phyloP scores from a whole-genome alignment of 257 asterid genomes.

The Fraxinus americana region DNA sequence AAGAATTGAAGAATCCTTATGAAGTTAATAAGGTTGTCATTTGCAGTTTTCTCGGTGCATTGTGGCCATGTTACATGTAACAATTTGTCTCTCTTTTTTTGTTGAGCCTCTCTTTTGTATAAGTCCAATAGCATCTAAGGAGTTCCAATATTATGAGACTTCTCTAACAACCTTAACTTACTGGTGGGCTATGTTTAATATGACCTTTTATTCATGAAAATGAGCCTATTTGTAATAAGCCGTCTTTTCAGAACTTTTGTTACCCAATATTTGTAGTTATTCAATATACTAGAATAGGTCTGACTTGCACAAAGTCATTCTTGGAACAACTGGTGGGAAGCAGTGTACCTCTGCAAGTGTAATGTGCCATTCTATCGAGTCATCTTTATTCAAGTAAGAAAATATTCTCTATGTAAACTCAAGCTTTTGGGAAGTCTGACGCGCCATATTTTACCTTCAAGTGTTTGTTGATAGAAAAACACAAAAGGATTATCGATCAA shows the following conservation, averaged over 20 bases:
- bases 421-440: slow-evolving; percentile 10
- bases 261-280: slow-evolving; percentile 50
- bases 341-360: slow-evolving; percentile 94
- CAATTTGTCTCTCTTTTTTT: slow-evolving; percentile 13
- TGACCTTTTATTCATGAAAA: slow-evolving; percentile 6
- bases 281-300: slow-evolving; percentile 79
- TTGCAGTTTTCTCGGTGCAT: neutral
- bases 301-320: slow-evolving; percentile 89
- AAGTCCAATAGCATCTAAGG: slow-evolving; percentile 71
- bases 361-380: slow-evolving; percentile 70
- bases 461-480: too few species aligned
- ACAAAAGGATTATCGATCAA: too few species aligned
- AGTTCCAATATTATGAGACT: slow-evolving; percentile 86
- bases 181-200: slow-evolving; percentile 51
- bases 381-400: slow-evolving; percentile 80
- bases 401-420: neutral
- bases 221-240: neutral
- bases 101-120: slow-evolving; percentile 58
- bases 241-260: slow-evolving; percentile 17
- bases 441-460: slow-evolving; percentile 32
- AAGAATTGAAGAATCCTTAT: slow-evolving; percentile 59
- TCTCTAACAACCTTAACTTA: slow-evolving; percentile 83
- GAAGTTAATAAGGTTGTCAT: slow-evolving; percentile 63
- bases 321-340: slow-evolving; percentile 92
- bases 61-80: slow-evolving; percentile 5